These are phyloP conservation scores for Pseudogymnoascus verrucosus DNA, from an alignment of 2,329 filamentous ascomycete species.

Conservation along the genomic window DNA sequence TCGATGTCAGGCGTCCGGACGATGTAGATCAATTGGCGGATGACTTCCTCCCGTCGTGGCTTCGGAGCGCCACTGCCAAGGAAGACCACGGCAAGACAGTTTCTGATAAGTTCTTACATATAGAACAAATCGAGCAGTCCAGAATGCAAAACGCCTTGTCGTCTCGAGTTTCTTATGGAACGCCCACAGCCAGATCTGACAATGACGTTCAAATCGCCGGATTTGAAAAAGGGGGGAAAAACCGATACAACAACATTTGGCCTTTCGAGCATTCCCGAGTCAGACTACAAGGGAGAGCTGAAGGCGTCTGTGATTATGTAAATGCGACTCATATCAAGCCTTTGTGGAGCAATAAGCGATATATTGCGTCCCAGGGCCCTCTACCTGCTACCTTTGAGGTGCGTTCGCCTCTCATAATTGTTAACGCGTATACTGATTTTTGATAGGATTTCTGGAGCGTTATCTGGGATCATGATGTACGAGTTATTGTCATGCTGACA, in stretches of 20 bases:
- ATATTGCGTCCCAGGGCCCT: constrained; percentile 93
- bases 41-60: constrained; percentile 61
- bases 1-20: constrained; percentile 53
- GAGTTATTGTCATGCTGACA: constrained; percentile 93
- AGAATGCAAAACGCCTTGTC: constrained; percentile 83
- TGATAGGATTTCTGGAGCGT: constrained; percentile 92
- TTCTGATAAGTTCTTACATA: constrained; percentile 72
- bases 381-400: constrained; percentile 87
- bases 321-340: constrained; percentile 86
- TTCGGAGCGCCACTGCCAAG: constrained; percentile 58
- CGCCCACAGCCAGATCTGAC: constrained; percentile 25
- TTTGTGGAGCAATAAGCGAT: constrained; percentile 75
- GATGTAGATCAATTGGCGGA: constrained; percentile 39
- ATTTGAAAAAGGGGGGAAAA: constrained; percentile 90
- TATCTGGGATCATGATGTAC: constrained; percentile 92
- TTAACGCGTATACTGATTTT: constrained; percentile 11
- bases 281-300: constrained; percentile 58
- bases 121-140: constrained; percentile 78
- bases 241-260: constrained; percentile 95
- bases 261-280: constrained; percentile 93
- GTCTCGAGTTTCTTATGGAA: constrained; percentile 49
- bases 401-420: constrained; percentile 29
- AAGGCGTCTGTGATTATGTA: constrained; percentile 80
- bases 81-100: constrained; percentile 71
- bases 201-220: constrained; percentile 67